Evolutionary conservation across 2,329 filamentous ascomycete species (phyloP).

Genomic region (Lizonia empirigonia): DNA sequence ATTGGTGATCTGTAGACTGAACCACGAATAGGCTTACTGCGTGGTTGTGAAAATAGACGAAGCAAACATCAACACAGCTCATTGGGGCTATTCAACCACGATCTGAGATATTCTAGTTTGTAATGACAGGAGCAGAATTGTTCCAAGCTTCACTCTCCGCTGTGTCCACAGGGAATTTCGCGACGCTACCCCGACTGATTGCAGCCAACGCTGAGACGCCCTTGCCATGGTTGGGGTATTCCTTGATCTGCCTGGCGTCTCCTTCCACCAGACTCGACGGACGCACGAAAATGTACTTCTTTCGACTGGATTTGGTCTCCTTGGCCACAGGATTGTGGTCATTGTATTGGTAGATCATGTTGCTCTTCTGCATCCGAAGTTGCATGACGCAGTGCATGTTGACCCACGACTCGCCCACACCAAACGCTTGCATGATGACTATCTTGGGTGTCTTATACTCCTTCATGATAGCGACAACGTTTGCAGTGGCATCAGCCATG

Average conservation of each 20-base stretch:
- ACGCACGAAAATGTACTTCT: constrained; percentile 54
- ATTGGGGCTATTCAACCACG: neutral
- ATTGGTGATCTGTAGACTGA: no score
- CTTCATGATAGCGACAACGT: constrained; percentile 49
- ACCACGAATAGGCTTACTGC: no score
- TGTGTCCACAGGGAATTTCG: constrained; percentile 54
- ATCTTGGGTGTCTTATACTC: constrained; percentile 49
- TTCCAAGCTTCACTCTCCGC: constrained; percentile 52
- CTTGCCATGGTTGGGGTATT: constrained; percentile 52
- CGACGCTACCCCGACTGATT: constrained; percentile 50
- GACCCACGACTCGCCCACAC: constrained; percentile 54
- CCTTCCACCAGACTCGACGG: constrained; percentile 54
- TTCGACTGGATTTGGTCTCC: constrained; percentile 46
- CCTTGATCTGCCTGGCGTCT: constrained; percentile 45
- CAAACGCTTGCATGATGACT: constrained; percentile 59
- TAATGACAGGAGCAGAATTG: constrained; percentile 54
- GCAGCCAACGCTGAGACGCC: constrained; percentile 51
- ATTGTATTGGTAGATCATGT: constrained; percentile 54
- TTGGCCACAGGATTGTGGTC: constrained; percentile 57
- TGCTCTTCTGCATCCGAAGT: constrained; percentile 54
- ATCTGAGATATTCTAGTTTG: constrained; percentile 46
- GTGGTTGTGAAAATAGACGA: no score
- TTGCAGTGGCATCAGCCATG: constrained; percentile 54
- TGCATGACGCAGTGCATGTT: constrained; percentile 53
- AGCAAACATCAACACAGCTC: no score